Evolutionary conservation across 306 rosid genomes (phyloP), one percentile per base, ranked within the genome.

Genomic region (Quercus variabilis): DNA sequence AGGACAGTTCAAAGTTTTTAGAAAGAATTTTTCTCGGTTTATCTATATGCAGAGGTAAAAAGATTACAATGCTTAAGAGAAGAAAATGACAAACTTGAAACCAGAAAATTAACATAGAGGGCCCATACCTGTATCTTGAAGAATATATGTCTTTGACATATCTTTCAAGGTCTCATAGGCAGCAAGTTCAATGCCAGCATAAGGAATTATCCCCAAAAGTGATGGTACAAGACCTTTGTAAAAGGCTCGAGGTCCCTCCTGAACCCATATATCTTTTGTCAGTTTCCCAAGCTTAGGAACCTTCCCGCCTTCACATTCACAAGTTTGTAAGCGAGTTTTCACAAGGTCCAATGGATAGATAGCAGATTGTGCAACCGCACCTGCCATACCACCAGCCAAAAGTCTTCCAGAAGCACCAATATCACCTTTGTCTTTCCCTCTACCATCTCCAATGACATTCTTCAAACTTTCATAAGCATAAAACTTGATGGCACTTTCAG

Each of bases 141-240:
- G 86, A 85, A 94, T 88, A 79, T 92, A 87, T 67, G 86, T 87
- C 88, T 77, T 94, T 20, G 98, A 94, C 92, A 91, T 83, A 67
- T 94, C 97, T 90, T 92, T 94, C 76, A 94, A 88, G 73, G 97
- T 87, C 80, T 94, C 98, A 77, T 94, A 94, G 12, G 95, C 95
- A 52, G 98, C 87, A 28, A 94, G 95, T 85, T 94, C 98, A 56
- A 94, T 94, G 72, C 98, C 98, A 73, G 98, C 97, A 84, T 92
- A 94, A 21, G 97, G 98, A 79, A 94, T 83, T 73, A 94, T 94
- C 75, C 98, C 98, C 64, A 94, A 90, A 85, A 94, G 84, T 62
- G 98, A 94, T 78, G 98, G 98, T 74, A 91, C 33, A 76, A 94
- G 78, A 73, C 98, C 98, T 78, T 89, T 92, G 79, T 92, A 92